Percentiles rank a stretch among this genome's conserved stretches.
These are phyloP conservation scores for Saccharomycopsis crataegensis DNA, from an alignment of 1,139 yeast genomes.

Conservation along the genomic window DNA sequence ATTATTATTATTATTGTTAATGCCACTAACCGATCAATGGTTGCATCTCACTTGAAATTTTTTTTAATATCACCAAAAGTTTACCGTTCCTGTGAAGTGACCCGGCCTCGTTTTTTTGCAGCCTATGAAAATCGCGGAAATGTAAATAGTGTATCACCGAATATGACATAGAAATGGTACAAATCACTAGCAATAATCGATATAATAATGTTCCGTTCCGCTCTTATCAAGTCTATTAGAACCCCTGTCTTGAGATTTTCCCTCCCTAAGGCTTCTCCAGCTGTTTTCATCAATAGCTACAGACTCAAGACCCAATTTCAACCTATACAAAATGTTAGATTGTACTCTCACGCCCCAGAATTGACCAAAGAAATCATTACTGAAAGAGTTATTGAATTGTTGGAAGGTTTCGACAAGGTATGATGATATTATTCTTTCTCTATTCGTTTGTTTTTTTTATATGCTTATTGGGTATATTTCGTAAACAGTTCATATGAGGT, in stretches of 20 bases:
- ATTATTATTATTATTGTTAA: background rate
- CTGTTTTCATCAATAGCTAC: background rate
- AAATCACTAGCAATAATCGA: background rate
- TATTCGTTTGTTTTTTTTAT: background rate
- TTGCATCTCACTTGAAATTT: background rate
- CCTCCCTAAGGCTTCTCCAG: background rate
- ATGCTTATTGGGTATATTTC: background rate
- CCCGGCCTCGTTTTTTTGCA: background rate
- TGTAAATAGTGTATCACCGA: background rate
- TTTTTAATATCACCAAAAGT: background rate
- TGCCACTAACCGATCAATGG: background rate
- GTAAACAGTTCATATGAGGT: background rate
- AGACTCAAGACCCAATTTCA: background rate
- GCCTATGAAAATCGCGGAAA: background rate
- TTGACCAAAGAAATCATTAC: conserved; percentile 64
- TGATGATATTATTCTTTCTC: background rate
- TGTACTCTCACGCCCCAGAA: conserved; percentile 57
- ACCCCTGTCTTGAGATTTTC: background rate
- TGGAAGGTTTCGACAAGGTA: conserved; percentile 75
- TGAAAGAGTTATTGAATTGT: conserved; percentile 68
- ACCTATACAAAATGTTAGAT: conserved; percentile 27
- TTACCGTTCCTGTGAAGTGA: background rate
- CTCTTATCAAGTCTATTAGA: background rate
- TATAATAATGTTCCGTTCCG: conserved; percentile 11
- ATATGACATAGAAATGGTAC: background rate